Percentiles rank a stretch among this genome's conserved stretches.
Evolutionary conservation across 805 yeast genomes (phyloP).

Genomic region (Metschnikowia similis): DNA sequence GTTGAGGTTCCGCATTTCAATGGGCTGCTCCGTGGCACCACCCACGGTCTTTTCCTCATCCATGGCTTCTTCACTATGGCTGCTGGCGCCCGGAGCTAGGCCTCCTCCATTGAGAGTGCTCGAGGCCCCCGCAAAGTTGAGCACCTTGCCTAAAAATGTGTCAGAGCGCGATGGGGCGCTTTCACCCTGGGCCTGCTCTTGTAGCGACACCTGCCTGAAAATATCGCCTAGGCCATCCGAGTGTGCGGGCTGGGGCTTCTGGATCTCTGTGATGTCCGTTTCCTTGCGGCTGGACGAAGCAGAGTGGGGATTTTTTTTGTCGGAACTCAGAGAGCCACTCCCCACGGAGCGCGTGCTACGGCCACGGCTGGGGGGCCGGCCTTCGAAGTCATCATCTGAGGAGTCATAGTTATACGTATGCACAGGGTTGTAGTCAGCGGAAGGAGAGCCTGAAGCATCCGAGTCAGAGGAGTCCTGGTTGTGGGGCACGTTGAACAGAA

Average conservation of each 20-base stretch:
- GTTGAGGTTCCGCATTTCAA: constrained; percentile 43
- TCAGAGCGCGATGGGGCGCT: constrained; percentile 27
- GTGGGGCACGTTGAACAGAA: constrained; percentile 8
- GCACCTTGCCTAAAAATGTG: constrained; percentile 36
- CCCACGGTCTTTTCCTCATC: constrained; percentile 23
- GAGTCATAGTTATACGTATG: constrained; percentile 14
- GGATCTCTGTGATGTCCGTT: constrained; percentile 15
- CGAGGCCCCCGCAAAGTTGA: constrained; percentile 23
- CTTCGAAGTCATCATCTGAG: constrained; percentile 11
- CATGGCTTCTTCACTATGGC: constrained; percentile 12
- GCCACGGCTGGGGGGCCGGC: neutral
- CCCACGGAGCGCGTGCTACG: neutral
- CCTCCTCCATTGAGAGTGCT: constrained; percentile 37
- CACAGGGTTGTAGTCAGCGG: constrained; percentile 4
- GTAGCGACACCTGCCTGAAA: constrained; percentile 33
- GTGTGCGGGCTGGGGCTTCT: constrained; percentile 4
- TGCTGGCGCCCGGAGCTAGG: constrained; percentile 37
- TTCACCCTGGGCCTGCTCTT: constrained; percentile 23
- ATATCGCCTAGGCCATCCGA: constrained; percentile 18
- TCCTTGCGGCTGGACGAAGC: constrained; percentile 5
- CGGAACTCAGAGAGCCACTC: neutral
- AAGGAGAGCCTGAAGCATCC: constrained; percentile 4
- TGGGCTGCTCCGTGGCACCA: constrained; percentile 27
- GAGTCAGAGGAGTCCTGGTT: constrained; percentile 3
- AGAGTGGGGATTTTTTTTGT: neutral